Base-by-base conservation (phyloP, 1,139 yeast species). In the Suhomyces terraborum region DNA sequence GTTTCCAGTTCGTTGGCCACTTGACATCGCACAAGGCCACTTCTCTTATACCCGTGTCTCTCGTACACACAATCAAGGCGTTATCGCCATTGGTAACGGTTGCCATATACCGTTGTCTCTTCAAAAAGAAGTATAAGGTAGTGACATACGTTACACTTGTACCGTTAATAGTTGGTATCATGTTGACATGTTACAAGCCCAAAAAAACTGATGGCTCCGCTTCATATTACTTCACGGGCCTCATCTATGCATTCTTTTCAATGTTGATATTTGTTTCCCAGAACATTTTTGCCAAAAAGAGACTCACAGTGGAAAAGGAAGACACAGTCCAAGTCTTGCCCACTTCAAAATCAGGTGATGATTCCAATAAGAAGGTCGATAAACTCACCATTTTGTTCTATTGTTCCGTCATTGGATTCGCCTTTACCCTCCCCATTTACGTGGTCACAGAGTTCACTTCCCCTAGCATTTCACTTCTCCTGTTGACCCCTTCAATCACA, bases 61-160 rank as follows among this genome's bases (percentile, higher is more conserved):
- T 91, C 50, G 96, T 91, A 20, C 96, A 89, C 62, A 89, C 96
- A 13, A 82, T 91, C 53, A 91, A 91, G 65, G 93, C 96, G 1
- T 70, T 89, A 34, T 84, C 95, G 33, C 98, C 98, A 2, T 70
- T 91, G 27, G 77, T 87, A 37, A 91, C 97, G 0, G 96, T 91
- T n/a, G 64, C 80, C 22, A 87, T 87, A 32, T 88, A 88, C 63
- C 73, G 87, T 47, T 43, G 82, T 8, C 48, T 83, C 27, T 85
- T 82, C 57, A 66, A 73, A 14, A 77, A 72, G 40, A 64, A 69
- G 32, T 91, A 86, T 69, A 71, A 73, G 40, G 45, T 56, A n/a
- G 69, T 77, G 53, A 88, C 97, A 2, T 91, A 89, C 56, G 49
- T 82, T 40, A 85, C 97, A 1, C 68, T 91, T 53, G 55, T 84